Evolutionary conservation across 2,329 filamentous ascomycete genomes (phyloP).

Genomic region (Rhynchosporium agropyri): DNA sequence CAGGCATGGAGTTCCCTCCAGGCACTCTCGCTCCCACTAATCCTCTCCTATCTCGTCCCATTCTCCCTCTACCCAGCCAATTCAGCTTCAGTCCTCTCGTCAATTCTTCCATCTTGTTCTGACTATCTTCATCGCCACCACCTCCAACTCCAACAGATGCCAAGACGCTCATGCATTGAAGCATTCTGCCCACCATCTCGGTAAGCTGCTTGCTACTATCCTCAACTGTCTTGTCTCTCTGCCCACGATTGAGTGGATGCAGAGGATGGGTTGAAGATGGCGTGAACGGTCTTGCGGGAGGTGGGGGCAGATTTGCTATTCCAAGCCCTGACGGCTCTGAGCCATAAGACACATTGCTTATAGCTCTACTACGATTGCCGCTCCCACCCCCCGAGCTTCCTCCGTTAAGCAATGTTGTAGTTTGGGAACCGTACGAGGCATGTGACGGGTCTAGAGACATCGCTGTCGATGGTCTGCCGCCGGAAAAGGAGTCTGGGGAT

Average conservation of each 20-base stretch:
- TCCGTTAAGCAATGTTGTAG: slow-evolving; percentile 71
- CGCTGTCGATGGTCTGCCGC: slow-evolving; percentile 69
- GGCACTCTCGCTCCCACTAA: slow-evolving; percentile 61
- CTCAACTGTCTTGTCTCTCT: slow-evolving; percentile 53
- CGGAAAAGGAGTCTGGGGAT: slow-evolving; percentile 51
- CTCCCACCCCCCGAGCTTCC: slow-evolving; percentile 54
- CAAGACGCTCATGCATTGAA: slow-evolving; percentile 93
- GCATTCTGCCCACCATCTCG: slow-evolving; percentile 91
- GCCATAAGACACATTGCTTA: slow-evolving; percentile 78
- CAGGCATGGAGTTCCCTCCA: slow-evolving; percentile 14
- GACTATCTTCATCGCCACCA: slow-evolving; percentile 65
- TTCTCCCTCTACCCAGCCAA: slow-evolving; percentile 89
- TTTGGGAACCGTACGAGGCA: slow-evolving; percentile 79
- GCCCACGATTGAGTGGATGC: slow-evolving; percentile 26
- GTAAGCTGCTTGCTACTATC: slow-evolving; percentile 77
- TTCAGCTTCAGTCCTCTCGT: slow-evolving; percentile 91
- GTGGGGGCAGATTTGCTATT: slow-evolving; percentile 36
- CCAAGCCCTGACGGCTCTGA: slow-evolving; percentile 43
- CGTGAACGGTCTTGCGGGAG: slow-evolving; percentile 39
- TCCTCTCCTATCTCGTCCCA: slow-evolving; percentile 83
- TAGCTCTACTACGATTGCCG: slow-evolving; percentile 72
- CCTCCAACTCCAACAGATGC: slow-evolving; percentile 62
- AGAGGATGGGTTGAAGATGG: slow-evolving; percentile 38
- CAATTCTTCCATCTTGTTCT: slow-evolving; percentile 79
- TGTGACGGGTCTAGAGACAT: slow-evolving; percentile 73